Evolutionary conservation across 148 eudicot species (phyloP), one percentile per base, ranked within the genome.

Genomic region (Rhododendron ferrugineum): DNA sequence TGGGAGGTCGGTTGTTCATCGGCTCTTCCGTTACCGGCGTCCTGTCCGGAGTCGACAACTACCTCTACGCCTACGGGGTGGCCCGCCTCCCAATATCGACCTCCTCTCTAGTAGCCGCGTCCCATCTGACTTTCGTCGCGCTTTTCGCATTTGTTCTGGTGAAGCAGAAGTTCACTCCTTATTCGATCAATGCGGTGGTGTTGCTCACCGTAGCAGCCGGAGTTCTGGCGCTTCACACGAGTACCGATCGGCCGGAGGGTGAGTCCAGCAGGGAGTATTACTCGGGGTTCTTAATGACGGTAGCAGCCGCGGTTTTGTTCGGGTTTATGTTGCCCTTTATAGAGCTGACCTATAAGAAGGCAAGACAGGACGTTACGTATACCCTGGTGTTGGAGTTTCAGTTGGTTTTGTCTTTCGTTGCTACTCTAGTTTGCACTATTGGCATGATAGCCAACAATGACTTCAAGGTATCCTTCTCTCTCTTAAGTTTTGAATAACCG

Each of bases 371-470:
- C 7, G 84, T 93, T 50, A 83, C 80, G 13, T 94, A 91, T 49
- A 80, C 89, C 13, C 82, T 94, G 62, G 95, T 92, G 40, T 84
- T 94, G 93, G 98, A 94, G 91, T 62, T 92, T 87, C 95, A 94
- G 84, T 74, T 91, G 14, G 93, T 92, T 3, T 73, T 94, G 70
- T 87, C 91, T 3, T 50, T 94, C 4, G 85, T 87, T 79, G 94
- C 98, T 23, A 94, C 98, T 14, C 40, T 83, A 20, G 68, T 91
- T 44, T 91, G 95, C 82, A 89, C 88, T 2, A 23, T 93, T 18
- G 98, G 98, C 7, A 93, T 94, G 94, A 26, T 88, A 34, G 78
- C 87, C 37, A 90, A 89, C 85, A 93, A 93, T 0, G 96, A 94
- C 42, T 91, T 92, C 85, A 68, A 92, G 92, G 98, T 93, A 87